Conservation (phyloP, 306 rosid genomes). For the Cercis canadensis region DNA sequence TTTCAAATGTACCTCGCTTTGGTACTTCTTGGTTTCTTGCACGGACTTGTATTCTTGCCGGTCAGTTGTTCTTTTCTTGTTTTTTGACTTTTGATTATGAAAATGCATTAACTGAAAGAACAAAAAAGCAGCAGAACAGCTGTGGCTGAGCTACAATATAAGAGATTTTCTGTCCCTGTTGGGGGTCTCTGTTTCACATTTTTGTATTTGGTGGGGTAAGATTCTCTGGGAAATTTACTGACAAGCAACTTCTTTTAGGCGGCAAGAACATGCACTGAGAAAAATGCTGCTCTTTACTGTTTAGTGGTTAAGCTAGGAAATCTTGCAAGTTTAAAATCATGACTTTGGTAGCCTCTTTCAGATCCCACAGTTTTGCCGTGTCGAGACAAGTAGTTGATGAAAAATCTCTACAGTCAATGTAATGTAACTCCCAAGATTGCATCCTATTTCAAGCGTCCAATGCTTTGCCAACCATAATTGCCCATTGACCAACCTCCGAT, state of each 20-base stretch:
- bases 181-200: no score
- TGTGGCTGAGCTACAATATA: not conserved
- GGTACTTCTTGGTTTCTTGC: conserved; percentile 96
- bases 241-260: not conserved
- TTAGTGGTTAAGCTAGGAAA: no score
- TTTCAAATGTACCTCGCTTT: conserved; percentile 91
- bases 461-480: not conserved
- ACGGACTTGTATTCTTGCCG: conserved; percentile 95
- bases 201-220: conserved; percentile 1
- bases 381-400: no score
- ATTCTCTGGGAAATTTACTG: not conserved
- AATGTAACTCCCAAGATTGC: no score
- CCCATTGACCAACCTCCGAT: not conserved
- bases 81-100: not conserved
- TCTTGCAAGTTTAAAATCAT: not conserved
- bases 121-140: not conserved
- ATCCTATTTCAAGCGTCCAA: no score
- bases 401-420: not conserved
- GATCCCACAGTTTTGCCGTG: not conserved
- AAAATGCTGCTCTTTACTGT: no score
- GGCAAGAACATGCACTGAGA: not conserved
- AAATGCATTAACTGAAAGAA: conserved; percentile 21
- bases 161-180: conserved; percentile 2
- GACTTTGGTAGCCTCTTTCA: not conserved
- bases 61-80: conserved; percentile 51